phyloP scores from a whole-genome alignment of 2,329 filamentous ascomycete species.

The Rhytidhysteron rufulum region DNA sequence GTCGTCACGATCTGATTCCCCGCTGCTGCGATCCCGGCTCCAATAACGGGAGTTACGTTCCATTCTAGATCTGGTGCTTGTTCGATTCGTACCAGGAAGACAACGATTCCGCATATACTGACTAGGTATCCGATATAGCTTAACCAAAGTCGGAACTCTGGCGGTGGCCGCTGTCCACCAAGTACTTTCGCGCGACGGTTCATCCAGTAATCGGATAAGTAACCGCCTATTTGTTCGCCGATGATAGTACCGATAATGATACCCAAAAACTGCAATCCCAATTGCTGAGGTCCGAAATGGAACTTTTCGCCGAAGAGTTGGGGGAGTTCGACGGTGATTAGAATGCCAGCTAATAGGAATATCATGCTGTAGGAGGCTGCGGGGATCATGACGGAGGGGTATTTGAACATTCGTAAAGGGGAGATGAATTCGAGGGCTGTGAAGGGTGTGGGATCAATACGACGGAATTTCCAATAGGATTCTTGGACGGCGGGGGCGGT shows the following conservation, averaged over 20 bases:
- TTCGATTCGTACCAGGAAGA: conserved; percentile 52
- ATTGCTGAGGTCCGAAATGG: conserved; percentile 53
- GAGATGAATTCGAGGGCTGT: conserved; percentile 49
- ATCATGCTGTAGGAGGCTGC: conserved; percentile 54
- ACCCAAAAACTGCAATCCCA: conserved; percentile 56
- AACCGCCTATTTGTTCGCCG: conserved; percentile 57
- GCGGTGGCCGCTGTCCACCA: conserved; percentile 40
- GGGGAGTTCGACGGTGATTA: conserved; percentile 57
- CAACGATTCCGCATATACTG: conserved; percentile 49
- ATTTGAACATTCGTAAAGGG: conserved; percentile 45
- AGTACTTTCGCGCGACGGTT: conserved; percentile 34
- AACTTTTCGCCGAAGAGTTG: conserved; percentile 56
- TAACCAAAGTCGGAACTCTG: conserved; percentile 57
- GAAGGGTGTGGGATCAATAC: conserved; percentile 53
- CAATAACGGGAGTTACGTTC: conserved; percentile 56
- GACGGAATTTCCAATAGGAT: conserved; percentile 44
- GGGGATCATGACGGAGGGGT: conserved; percentile 49
- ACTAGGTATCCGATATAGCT: conserved; percentile 52
- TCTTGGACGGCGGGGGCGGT: conserved; percentile 40
- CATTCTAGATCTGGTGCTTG: conserved; percentile 43
- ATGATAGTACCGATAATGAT: conserved; percentile 56
- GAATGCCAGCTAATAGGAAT: conserved; percentile 53
- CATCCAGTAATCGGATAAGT: conserved; percentile 54
- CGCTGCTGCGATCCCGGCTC: conserved; percentile 47
- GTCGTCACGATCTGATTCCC: conserved; percentile 62